Evolutionary conservation across 208 protist species (phyloP).

Genomic region (Tritrichomonas foetus): DNA sequence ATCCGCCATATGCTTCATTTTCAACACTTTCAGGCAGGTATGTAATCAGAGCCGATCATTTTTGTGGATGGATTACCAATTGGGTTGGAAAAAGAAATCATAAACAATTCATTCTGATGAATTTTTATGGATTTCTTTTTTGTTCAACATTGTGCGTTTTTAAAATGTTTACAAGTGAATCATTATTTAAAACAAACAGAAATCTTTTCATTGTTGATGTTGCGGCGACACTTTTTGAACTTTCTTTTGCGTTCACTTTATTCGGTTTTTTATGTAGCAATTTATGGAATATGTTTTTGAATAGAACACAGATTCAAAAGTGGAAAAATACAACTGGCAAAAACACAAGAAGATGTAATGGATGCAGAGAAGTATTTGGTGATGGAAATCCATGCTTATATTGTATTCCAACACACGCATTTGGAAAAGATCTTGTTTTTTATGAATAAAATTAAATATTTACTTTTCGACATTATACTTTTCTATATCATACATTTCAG

Average conservation of each 20-base stretch:
- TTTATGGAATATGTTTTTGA: neutral
- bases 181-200: neutral
- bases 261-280: neutral
- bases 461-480: too few species aligned
- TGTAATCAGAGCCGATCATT: neutral
- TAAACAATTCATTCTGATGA: slow-evolving; percentile 33
- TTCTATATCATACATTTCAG: too few species aligned
- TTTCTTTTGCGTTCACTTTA: neutral
- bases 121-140: neutral
- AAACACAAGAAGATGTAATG: too few species aligned
- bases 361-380: neutral
- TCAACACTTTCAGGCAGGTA: neutral
- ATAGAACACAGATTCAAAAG: neutral
- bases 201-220: neutral
- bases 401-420: neutral
- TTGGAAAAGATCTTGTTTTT: too few species aligned
- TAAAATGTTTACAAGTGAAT: neutral
- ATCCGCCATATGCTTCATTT: neutral
- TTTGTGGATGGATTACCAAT: slow-evolving; percentile 7
- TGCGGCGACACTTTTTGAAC: neutral
- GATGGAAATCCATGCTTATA: neutral
- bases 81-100: slow-evolving; percentile 32
- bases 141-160: neutral
- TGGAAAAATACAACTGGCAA: neutral
- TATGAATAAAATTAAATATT: too few species aligned